Base-by-base conservation (phyloP, 2,329 filamentous ascomycete species). In the Cytospora schulzeri region DNA sequence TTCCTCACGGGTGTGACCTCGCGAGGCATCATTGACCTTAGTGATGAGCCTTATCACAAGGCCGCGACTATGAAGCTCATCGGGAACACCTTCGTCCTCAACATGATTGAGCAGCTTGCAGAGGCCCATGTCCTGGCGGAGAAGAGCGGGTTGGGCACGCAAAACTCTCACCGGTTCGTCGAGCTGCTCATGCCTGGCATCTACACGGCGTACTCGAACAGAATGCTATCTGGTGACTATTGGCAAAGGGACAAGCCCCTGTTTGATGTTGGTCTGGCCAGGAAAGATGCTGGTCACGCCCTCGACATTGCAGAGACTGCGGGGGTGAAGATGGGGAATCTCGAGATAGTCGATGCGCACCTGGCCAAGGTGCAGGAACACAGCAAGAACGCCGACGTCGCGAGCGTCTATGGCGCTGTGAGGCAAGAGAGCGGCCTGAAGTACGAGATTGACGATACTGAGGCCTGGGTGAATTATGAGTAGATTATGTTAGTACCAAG, bases 11-110 rank as follows among this genome's bases (percentile, higher is more conserved):
- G 88, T 62, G 91, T 95, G 19, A 91, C 89, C 72, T 85, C 88
- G 2, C 83, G 85, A 38, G 84, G 82, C 1, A 85, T 88, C 68
- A 88, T 96, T 66, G 87, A 94, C 73, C 88, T 92, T 75, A 82
- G 83, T 53, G 87, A 84, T 68, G 84, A 91, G 75, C 84, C 89
- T 1, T 87, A 88, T 57, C 85, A 89, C 60, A 86, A 87, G 60
- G 88, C 92, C 5, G 84, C 87, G 1, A 84, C 87, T 54, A 80
- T 96, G 56, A 95, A 97, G 77, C 81, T 97, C 24, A 83, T 96
- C 12, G 93, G 93, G 64, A 97, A 97, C 76, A 91, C 90, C 0
- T 93, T 97, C 74, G 84, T 97, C 70, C 75, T 96, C 50, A 91
- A 91, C 78, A 93, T 93, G 84, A 85, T 93, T 28, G 89, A 93